Base-by-base conservation (phyloP, 306 rosid species). In the Corylus heterophylla region DNA sequence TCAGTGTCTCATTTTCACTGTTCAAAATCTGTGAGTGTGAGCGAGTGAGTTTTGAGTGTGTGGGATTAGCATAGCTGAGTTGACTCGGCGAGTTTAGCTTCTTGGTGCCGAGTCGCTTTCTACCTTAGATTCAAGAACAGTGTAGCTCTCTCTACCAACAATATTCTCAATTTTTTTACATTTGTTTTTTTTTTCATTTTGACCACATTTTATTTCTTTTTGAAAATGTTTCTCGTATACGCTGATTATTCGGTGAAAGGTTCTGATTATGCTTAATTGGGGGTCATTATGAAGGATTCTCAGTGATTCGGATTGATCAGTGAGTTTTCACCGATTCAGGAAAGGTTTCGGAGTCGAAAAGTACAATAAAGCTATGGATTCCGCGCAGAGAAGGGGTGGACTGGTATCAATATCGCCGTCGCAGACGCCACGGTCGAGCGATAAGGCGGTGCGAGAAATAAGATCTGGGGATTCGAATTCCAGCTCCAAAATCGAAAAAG, bases 401-500 rank as follows among this genome's bases (percentile, higher is more conserved):
- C 62, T 93, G 88, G 92, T 96, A 54, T 82, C 96, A 12, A 58
- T 96, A 9, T 96, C 99, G 27, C 99, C 99, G 18, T 87, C 99
- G 18, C 98, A 93, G 83, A 91, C 98, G 4, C 99, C 99, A 14
- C 87, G 98, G 72, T 96, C 99, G 5, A 91, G 80, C 45, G 99
- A 96, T 39, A 96, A 90, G 90, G 42, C 86, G 17, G 84, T 17
- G 61, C 89, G 98, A 87, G 99, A 96, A 91, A 94, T 93, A 84
- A 97, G 98, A 93, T 96, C 98, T 83, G 96, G 85, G 13, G 99
- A 96, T 84, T 93, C 94, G 2, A 96, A 93, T 91, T 91, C 97
- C 6, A 86, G 59, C 27, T 88, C 62, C 78, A 89, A 89, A 89
- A 82, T 85, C 75, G 99, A 96, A 44, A 96, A 87, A 76, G 99